Percentiles rank a stretch among this genome's conserved stretches.
phyloP scores from a whole-genome alignment of 805 yeast species.

The Suhomyces canberraensis region DNA sequence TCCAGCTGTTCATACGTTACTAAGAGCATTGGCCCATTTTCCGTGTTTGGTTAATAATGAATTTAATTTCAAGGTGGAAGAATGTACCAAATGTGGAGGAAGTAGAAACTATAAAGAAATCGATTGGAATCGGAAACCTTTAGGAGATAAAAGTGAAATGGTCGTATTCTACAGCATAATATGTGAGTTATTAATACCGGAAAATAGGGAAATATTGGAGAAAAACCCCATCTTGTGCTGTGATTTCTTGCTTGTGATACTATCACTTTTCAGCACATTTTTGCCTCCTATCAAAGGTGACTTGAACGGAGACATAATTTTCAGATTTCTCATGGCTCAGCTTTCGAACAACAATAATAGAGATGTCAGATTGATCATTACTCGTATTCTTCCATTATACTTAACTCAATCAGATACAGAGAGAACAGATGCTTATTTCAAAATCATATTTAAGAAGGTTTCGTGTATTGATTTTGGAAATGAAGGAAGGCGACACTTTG shows the following conservation, averaged over 20 bases:
- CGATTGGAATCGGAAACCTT: constrained; percentile 18
- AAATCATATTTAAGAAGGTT: constrained; percentile 40
- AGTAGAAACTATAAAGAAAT: constrained; percentile 25
- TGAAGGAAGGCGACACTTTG: constrained; percentile 36
- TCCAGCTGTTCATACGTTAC: constrained; percentile 9
- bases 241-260: constrained; percentile 47
- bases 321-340: constrained; percentile 39
- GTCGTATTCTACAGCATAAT: constrained; percentile 22
- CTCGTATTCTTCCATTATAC: constrained; percentile 53
- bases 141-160: constrained; percentile 22
- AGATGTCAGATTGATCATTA: constrained; percentile 52
- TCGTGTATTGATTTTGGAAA: constrained; percentile 38
- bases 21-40: constrained; percentile 40
- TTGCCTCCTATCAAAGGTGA: constrained; percentile 39
- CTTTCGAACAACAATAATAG: constrained; percentile 43
- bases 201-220: constrained; percentile 6
- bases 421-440: constrained; percentile 42
- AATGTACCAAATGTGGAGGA: constrained; percentile 40
- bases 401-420: constrained; percentile 34
- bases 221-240: constrained; percentile 27
- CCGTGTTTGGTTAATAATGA: constrained; percentile 42
- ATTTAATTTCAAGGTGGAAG: constrained; percentile 24
- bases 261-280: constrained; percentile 50
- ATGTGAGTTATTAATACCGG: constrained; percentile 13
- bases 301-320: constrained; percentile 24